Conservation (phyloP, 331 rosid genomes). For the Pyrus hybrid region DNA sequence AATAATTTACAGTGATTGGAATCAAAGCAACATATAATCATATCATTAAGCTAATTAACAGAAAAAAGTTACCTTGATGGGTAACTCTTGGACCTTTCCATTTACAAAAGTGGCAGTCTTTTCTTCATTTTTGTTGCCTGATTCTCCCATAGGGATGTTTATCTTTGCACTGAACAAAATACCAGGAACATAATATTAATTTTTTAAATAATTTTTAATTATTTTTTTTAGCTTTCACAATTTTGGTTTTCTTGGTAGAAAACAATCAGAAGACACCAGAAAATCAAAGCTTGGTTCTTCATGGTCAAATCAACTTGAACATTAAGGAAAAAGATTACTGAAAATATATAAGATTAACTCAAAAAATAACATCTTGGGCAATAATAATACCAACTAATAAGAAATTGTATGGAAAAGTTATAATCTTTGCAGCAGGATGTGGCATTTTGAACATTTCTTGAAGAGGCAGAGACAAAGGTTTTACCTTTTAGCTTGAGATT, state of each 20-base stretch:
- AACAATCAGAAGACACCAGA: not conserved
- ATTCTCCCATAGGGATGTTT: constrained; percentile 31
- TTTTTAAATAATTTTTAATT: not conserved
- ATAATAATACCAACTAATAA: no score
- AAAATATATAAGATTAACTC: not conserved
- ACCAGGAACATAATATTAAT: not conserved
- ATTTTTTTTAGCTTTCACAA: not conserved
- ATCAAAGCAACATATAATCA: not conserved
- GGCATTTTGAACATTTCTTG: not conserved
- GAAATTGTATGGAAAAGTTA: not conserved
- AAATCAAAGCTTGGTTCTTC: not conserved
- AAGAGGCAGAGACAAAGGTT: not conserved
- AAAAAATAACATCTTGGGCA: not conserved
- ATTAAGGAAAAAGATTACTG: not conserved
- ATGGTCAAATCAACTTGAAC: not conserved
- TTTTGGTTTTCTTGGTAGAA: not conserved
- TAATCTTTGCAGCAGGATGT: not conserved
- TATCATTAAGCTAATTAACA: not conserved
- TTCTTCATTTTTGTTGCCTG: constrained; percentile 20
- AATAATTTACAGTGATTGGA: not conserved
- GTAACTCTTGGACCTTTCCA: constrained; percentile 19
- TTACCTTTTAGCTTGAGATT: not conserved
- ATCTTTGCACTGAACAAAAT: not conserved
- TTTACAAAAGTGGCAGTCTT: constrained; percentile 16
- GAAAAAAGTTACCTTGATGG: constrained; percentile 30